Evolutionary conservation across 2,329 filamentous ascomycete genomes (phyloP).

Genomic region (Didymella lethalis): DNA sequence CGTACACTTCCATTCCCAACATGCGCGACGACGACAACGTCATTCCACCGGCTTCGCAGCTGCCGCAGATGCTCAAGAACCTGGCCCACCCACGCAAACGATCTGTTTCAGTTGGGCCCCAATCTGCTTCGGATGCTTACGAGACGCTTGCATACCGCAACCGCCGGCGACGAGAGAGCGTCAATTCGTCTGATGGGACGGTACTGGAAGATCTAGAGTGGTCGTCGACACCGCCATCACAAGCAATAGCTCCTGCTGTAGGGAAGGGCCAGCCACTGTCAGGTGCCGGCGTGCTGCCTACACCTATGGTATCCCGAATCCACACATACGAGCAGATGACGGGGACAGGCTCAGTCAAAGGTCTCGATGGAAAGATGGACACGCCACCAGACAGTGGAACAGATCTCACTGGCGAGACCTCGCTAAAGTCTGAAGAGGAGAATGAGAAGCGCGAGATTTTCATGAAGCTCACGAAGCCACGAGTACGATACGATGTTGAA

Average conservation of each 20-base stretch:
- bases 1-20: slow-evolving; percentile 85
- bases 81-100: slow-evolving; percentile 83
- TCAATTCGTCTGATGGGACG: slow-evolving; percentile 53
- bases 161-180: slow-evolving; percentile 68
- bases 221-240: slow-evolving; percentile 26
- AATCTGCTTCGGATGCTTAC: slow-evolving; percentile 95
- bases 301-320: slow-evolving; percentile 58
- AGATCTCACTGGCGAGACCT: slow-evolving; percentile 39
- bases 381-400: slow-evolving; percentile 46
- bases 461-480: slow-evolving; percentile 79
- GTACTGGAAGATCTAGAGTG: slow-evolving; percentile 40
- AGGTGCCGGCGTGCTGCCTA: slow-evolving; percentile 56
- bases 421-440: slow-evolving; percentile 41
- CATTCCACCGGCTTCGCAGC: slow-evolving; percentile 85
- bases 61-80: slow-evolving; percentile 81
- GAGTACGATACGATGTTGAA: slow-evolving; percentile 97
- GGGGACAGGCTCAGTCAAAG: slow-evolving; percentile 66
- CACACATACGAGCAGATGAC: slow-evolving; percentile 76
- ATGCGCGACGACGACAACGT: slow-evolving; percentile 83
- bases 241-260: slow-evolving; percentile 42
- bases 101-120: slow-evolving; percentile 88
- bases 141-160: slow-evolving; percentile 93
- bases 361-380: slow-evolving; percentile 12
- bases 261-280: slow-evolving; percentile 46
- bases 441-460: slow-evolving; percentile 73